Conservation (phyloP, 176 grass and related monocot species). For the Alloteropsis semialata region DNA sequence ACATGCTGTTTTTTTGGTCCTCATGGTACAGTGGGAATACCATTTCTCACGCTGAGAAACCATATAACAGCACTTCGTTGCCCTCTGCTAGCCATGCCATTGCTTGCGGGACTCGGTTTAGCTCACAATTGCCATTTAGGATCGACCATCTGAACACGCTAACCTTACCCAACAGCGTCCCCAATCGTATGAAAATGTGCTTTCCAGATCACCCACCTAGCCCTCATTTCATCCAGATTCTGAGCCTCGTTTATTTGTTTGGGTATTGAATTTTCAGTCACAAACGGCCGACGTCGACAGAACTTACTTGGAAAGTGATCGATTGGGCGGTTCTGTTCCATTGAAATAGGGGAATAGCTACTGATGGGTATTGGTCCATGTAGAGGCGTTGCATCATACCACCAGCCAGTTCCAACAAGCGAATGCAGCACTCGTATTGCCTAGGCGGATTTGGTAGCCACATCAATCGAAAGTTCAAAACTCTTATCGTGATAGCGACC, state of each 20-base stretch:
- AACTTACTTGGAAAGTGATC: not conserved
- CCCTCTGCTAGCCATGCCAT: not conserved
- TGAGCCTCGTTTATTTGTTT: not conserved
- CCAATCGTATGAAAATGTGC: not conserved
- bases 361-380: not conserved
- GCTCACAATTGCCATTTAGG: not conserved
- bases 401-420: not conserved
- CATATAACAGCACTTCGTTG: not conserved
- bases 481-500: not conserved
- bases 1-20: not conserved
- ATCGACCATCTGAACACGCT: not conserved
- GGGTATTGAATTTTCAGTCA: too few species aligned
- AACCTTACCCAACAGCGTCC: too few species aligned
- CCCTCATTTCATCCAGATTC: not conserved
- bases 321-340: not conserved
- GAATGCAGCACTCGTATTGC: not conserved
- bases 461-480: not conserved
- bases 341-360: not conserved
- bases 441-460: not conserved
- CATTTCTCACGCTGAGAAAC: conserved; percentile 18
- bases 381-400: not conserved
- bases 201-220: not conserved
- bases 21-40: conserved; percentile 17
- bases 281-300: too few species aligned
- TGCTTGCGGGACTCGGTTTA: not conserved